Evolutionary conservation across 805 yeast genomes (phyloP).

Genomic region (Torulaspora maleeae): DNA sequence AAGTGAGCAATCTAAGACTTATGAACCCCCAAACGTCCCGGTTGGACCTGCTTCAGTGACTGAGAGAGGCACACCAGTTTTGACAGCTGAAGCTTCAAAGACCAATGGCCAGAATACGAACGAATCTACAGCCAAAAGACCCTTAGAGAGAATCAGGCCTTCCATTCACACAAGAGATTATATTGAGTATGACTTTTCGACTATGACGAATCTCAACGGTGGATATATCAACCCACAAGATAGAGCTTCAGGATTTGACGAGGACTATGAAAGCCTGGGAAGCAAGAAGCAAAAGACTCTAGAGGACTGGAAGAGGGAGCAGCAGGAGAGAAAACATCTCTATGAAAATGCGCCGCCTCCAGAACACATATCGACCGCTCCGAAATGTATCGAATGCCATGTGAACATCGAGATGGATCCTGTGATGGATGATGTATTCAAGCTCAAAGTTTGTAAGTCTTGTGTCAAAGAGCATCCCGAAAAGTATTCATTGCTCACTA

Average conservation of each 20-base stretch:
- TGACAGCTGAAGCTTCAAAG: neutral
- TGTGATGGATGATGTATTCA: constrained; percentile 62
- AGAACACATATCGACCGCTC: constrained; percentile 63
- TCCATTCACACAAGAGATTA: constrained; percentile 58
- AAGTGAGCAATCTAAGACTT: neutral
- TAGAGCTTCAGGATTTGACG: constrained; percentile 10
- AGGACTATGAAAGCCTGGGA: constrained; percentile 32
- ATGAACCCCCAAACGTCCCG: neutral
- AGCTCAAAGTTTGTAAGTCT: constrained; percentile 68
- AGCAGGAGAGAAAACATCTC: constrained; percentile 48
- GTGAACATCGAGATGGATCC: constrained; percentile 73
- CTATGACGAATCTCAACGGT: constrained; percentile 84
- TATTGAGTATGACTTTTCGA: constrained; percentile 81
- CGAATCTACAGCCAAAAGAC: constrained; percentile 15
- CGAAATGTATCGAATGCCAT: constrained; percentile 78
- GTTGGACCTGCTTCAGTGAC: neutral
- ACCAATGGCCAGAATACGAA: neutral
- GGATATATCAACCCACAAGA: constrained; percentile 57
- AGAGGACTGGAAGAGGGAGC: constrained; percentile 55
- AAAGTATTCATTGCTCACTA: constrained; percentile 84
- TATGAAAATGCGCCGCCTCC: constrained; percentile 68
- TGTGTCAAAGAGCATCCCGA: constrained; percentile 76
- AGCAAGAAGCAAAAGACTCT: constrained; percentile 38
- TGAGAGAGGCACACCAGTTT: neutral
- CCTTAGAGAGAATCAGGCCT: constrained; percentile 38